Percentiles rank a stretch among this genome's conserved stretches.
These are phyloP conservation scores for Daedaleopsis sinensis DNA, from an alignment of 768 basidiomycete genomes.

Conservation along the genomic window DNA sequence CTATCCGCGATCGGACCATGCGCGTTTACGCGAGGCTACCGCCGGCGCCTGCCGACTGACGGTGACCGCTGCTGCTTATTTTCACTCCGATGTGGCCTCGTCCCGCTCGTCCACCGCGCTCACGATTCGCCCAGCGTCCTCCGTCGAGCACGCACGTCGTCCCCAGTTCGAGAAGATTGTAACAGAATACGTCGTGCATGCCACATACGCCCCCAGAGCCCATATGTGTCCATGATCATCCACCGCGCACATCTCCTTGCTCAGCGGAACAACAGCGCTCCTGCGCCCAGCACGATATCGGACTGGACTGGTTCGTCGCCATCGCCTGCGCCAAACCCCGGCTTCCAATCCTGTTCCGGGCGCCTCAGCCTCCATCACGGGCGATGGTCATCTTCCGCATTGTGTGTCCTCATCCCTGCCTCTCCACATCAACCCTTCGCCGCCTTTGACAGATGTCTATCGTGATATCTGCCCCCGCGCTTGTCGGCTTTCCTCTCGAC, in stretches of 20 bases:
- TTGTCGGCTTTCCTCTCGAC: slow-evolving; percentile 11
- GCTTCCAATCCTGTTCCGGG: slow-evolving; percentile 8
- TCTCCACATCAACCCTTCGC: slow-evolving; percentile 15
- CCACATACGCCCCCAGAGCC: neutral
- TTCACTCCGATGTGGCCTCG: slow-evolving; percentile 10
- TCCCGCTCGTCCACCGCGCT: neutral
- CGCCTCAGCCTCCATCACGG: slow-evolving; percentile 2
- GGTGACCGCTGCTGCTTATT: slow-evolving; percentile 1
- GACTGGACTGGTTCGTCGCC: slow-evolving; percentile 20
- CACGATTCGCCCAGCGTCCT: neutral
- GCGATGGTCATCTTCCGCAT: neutral
- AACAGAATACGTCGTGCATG: neutral
- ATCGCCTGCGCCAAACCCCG: slow-evolving; percentile 8
- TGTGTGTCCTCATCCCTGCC: slow-evolving; percentile 5
- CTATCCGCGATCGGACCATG: slow-evolving; percentile 18
- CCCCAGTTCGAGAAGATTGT: neutral
- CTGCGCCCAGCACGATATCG: slow-evolving; percentile 12
- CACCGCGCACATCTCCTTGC: slow-evolving; percentile 13
- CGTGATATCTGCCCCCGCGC: slow-evolving; percentile 19
- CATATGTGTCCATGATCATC: slow-evolving; percentile 7
- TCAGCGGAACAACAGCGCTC: slow-evolving; percentile 17
- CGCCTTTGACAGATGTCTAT: slow-evolving; percentile 19
- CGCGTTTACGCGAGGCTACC: slow-evolving; percentile 10
- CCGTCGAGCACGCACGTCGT: neutral
- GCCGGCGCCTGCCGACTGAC: slow-evolving; percentile 11